phyloP scores from a whole-genome alignment of 1,284 basidiomycete species.

The Leccinum pallidistipes region DNA sequence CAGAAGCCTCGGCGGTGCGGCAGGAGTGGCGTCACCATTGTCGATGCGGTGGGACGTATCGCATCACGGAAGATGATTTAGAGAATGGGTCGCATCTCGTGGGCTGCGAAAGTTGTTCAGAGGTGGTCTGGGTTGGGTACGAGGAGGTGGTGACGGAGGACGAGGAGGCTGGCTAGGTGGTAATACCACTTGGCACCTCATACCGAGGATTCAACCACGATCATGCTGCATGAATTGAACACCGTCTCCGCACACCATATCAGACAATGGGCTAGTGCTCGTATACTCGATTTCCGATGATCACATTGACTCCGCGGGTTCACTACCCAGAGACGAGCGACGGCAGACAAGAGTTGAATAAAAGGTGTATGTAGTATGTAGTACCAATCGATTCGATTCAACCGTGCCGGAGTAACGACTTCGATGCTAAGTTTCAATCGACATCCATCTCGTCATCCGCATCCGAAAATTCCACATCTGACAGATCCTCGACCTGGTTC shows the following conservation, averaged over 20 bases:
- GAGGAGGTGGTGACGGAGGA: conserved; percentile 40
- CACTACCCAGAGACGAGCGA: background rate
- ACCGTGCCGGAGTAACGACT: background rate
- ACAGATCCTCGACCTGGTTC: conserved; percentile 13
- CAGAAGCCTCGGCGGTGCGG: background rate
- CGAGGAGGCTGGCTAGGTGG: background rate
- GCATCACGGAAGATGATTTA: conserved; percentile 55
- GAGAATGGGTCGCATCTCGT: conserved; percentile 66
- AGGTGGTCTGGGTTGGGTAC: conserved; percentile 77
- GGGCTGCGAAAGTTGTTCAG: conserved; percentile 71
- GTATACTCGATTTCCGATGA: background rate
- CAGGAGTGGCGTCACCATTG: conserved; percentile 58
- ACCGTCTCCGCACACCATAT: background rate
- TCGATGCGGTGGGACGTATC: conserved; percentile 68
- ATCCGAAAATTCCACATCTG: conserved; percentile 11
- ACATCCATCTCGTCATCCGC: conserved; percentile 27
- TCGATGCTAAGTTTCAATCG: conserved; percentile 20
- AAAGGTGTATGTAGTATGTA: background rate
- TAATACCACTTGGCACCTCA: background rate
- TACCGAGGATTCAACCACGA: background rate
- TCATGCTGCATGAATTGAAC: background rate
- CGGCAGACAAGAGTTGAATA: background rate
- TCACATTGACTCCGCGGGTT: background rate
- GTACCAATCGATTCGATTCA: background rate
- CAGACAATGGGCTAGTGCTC: background rate